Conservation (phyloP, 768 basidiomycete species). For the Suillus fuscotomentosus region DNA sequence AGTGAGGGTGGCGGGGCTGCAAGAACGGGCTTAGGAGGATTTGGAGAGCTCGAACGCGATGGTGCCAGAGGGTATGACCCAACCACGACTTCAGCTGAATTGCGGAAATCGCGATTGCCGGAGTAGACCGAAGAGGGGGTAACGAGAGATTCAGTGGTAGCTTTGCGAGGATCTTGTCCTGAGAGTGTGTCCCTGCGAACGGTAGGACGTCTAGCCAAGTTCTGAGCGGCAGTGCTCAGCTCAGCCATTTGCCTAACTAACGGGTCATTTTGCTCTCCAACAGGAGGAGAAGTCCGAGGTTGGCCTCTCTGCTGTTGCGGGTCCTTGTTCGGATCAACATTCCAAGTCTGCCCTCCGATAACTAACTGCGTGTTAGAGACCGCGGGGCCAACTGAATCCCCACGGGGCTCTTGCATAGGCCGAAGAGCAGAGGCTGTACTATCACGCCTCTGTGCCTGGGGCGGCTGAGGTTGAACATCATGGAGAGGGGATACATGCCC, state of each 20-base stretch:
- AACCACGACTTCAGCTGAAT: slow-evolving; percentile 76
- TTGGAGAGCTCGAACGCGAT: slow-evolving; percentile 76
- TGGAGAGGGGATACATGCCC: slow-evolving; percentile 25
- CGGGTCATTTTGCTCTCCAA: slow-evolving; percentile 52
- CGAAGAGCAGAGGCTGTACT: slow-evolving; percentile 24
- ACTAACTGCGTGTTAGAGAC: slow-evolving; percentile 59
- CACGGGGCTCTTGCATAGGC: slow-evolving; percentile 41
- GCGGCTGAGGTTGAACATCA: slow-evolving; percentile 19
- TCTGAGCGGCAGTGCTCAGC: slow-evolving; percentile 32
- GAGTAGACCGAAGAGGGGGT: slow-evolving; percentile 20
- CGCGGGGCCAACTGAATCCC: slow-evolving; percentile 62
- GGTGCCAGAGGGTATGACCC: slow-evolving; percentile 64
- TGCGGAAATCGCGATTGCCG: slow-evolving; percentile 61
- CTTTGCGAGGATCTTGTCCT: slow-evolving; percentile 23
- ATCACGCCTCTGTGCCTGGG: slow-evolving; percentile 24
- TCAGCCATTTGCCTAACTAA: slow-evolving; percentile 66
- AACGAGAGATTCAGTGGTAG: slow-evolving; percentile 20
- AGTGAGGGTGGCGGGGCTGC: slow-evolving; percentile 51
- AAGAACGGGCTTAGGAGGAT: slow-evolving; percentile 68
- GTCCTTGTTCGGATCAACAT: slow-evolving; percentile 61
- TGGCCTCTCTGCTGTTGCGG: slow-evolving; percentile 47
- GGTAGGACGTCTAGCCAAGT: slow-evolving; percentile 18
- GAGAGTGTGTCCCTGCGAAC: slow-evolving; percentile 24
- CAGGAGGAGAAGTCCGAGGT: slow-evolving; percentile 27
- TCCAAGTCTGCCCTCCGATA: slow-evolving; percentile 66